Conservation (phyloP, 176 grass and related monocot genomes). For the Thinopyrum elongatum region DNA sequence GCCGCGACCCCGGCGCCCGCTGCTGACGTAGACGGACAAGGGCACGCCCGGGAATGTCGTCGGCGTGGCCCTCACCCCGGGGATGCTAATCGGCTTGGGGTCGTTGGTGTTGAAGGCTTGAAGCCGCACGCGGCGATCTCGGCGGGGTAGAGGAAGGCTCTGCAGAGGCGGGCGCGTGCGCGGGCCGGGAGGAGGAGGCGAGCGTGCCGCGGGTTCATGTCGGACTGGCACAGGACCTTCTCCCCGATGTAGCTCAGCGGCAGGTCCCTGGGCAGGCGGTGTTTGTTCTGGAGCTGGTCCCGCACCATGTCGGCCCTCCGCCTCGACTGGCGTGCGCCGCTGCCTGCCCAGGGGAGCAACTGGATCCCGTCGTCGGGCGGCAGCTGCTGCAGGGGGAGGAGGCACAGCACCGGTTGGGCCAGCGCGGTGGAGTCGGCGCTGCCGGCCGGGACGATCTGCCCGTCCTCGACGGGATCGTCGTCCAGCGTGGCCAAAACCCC, state of each 20-base stretch:
- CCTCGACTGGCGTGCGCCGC: background rate
- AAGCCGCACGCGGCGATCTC: no score
- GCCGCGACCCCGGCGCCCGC: background rate
- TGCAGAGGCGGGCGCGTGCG: background rate
- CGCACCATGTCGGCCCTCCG: background rate
- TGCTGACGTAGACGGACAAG: background rate
- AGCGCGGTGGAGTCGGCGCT: no score
- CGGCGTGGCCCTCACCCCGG: no score
- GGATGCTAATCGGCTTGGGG: no score
- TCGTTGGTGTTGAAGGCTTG: no score
- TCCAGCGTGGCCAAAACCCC: no score
- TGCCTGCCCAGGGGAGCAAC: background rate
- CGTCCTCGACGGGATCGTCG: no score
- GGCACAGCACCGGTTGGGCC: no score
- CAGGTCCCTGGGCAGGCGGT: background rate
- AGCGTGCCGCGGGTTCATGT: background rate
- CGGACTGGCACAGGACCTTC: background rate
- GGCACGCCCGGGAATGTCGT: background rate
- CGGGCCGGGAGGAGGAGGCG: background rate
- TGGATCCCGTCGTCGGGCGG: background rate
- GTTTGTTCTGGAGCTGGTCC: background rate
- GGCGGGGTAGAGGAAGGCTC: background rate
- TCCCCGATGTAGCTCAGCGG: conserved; percentile 4
- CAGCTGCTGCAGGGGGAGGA: no score
- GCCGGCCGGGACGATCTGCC: no score